These are phyloP conservation scores for Hypoxylon intermedium DNA, from an alignment of 495 filamentous ascomycete genomes.

Conservation along the genomic window DNA sequence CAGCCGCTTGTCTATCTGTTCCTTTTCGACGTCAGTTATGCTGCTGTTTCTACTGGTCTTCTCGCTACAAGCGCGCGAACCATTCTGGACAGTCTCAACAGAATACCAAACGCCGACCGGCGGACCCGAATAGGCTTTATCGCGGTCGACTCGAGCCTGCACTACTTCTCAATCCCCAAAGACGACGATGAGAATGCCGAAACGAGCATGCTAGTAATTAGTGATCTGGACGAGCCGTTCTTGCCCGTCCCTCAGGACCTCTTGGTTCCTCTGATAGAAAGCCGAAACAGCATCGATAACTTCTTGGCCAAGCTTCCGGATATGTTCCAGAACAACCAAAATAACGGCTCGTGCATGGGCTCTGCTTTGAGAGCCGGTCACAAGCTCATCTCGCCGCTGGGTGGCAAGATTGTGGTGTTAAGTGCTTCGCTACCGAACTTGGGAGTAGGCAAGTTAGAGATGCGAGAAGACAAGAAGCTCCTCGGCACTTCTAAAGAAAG, in stretches of 20 bases:
- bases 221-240: constrained; percentile 96
- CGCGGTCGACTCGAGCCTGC: constrained; percentile 90
- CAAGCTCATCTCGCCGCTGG: constrained; percentile 90
- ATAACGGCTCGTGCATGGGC: constrained; percentile 85
- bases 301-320: constrained; percentile 91
- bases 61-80: constrained; percentile 91
- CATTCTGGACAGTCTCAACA: constrained; percentile 92
- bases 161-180: constrained; percentile 93
- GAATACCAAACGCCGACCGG: constrained; percentile 96
- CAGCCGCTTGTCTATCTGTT: constrained; percentile 98
- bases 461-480: constrained; percentile 96
- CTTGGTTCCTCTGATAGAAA: constrained; percentile 88
- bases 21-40: constrained; percentile 94
- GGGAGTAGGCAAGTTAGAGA: constrained; percentile 87
- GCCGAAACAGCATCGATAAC: constrained; percentile 84
- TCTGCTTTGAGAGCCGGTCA: constrained; percentile 91
- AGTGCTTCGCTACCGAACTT: constrained; percentile 90
- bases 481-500: constrained; percentile 93
- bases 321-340: constrained; percentile 96
- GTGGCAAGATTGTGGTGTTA: constrained; percentile 92
- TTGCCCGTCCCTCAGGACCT: constrained; percentile 88
- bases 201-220: constrained; percentile 90
- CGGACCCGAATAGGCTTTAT: constrained; percentile 93
- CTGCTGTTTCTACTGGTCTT: constrained; percentile 89
- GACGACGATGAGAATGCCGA: constrained; percentile 84